phyloP scores from a whole-genome alignment of 768 basidiomycete species.

The Auriscalpium vulgare region DNA sequence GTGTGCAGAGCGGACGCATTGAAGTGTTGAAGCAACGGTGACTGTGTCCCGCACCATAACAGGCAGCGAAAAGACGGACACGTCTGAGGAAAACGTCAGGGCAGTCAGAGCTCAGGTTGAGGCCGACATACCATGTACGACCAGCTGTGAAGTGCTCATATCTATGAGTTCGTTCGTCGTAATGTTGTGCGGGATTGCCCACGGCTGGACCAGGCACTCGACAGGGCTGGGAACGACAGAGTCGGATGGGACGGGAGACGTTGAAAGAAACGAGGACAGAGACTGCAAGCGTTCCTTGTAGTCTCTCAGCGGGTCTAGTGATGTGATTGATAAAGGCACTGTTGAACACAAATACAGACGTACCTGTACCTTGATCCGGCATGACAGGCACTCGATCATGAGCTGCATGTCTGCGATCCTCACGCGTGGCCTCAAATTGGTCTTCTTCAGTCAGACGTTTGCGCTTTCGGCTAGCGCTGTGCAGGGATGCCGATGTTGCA shows the following conservation, averaged over 20 bases:
- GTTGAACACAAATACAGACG: background rate
- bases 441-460: too few species aligned
- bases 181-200: background rate
- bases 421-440: too few species aligned
- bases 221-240: background rate
- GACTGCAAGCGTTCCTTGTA: background rate
- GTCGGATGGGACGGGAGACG: background rate
- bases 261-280: background rate
- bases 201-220: background rate
- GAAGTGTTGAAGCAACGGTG: background rate
- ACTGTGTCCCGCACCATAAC: background rate
- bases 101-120: background rate
- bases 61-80: background rate
- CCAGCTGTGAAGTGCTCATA: background rate
- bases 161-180: background rate
- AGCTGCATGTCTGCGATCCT: too few species aligned
- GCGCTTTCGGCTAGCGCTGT: too few species aligned
- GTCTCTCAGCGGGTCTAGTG: background rate
- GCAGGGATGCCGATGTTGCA: too few species aligned
- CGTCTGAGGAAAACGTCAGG: background rate
- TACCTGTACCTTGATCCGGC: background rate
- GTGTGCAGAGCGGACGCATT: too few species aligned
- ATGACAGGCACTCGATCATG: background rate
- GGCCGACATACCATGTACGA: background rate
- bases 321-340: background rate